Conservation (phyloP, 2,329 filamentous ascomycete genomes). For the Ceratocystis eucalypticola region DNA sequence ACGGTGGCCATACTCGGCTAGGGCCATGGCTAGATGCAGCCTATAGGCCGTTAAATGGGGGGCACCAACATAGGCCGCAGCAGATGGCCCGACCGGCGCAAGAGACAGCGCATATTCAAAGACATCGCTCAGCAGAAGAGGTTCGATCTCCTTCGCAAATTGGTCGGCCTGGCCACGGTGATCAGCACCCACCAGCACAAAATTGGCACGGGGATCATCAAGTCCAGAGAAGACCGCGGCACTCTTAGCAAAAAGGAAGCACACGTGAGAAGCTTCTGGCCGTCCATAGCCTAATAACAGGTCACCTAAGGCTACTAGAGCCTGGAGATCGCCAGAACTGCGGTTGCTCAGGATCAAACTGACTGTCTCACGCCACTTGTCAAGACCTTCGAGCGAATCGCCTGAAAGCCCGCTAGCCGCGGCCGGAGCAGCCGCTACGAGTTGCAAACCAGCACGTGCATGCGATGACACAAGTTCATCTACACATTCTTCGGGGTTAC, state of each 20-base stretch:
- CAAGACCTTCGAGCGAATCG: slow-evolving; percentile 69
- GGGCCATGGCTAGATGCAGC: slow-evolving; percentile 66
- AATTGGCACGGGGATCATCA: slow-evolving; percentile 64
- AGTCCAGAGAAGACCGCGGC: slow-evolving; percentile 62
- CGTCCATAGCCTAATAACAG: slow-evolving; percentile 75
- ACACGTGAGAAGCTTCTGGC: slow-evolving; percentile 83
- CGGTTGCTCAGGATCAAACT: slow-evolving; percentile 78
- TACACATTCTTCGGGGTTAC: slow-evolving; percentile 85
- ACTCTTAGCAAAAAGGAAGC: slow-evolving; percentile 72
- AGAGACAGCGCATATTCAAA: slow-evolving; percentile 84
- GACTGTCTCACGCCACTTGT: slow-evolving; percentile 89
- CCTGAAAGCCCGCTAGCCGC: slow-evolving; percentile 36
- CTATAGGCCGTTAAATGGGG: slow-evolving; percentile 78
- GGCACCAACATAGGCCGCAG: slow-evolving; percentile 45
- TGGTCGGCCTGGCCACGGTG: slow-evolving; percentile 58
- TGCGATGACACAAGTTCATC: slow-evolving; percentile 91
- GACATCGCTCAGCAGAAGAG: slow-evolving; percentile 86
- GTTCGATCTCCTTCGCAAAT: slow-evolving; percentile 67
- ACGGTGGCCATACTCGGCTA: slow-evolving; percentile 72
- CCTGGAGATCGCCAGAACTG: slow-evolving; percentile 58
- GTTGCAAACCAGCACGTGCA: slow-evolving; percentile 79
- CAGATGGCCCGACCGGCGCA: slow-evolving; percentile 38
- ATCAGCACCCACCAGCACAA: slow-evolving; percentile 77
- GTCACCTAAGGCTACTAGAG: slow-evolving; percentile 65
- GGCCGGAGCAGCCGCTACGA: slow-evolving; percentile 62